Evolutionary conservation across 352 stramenopile genomes (phyloP), one percentile per base, ranked within the genome.

Genomic region (Plasmopara halstedii): DNA sequence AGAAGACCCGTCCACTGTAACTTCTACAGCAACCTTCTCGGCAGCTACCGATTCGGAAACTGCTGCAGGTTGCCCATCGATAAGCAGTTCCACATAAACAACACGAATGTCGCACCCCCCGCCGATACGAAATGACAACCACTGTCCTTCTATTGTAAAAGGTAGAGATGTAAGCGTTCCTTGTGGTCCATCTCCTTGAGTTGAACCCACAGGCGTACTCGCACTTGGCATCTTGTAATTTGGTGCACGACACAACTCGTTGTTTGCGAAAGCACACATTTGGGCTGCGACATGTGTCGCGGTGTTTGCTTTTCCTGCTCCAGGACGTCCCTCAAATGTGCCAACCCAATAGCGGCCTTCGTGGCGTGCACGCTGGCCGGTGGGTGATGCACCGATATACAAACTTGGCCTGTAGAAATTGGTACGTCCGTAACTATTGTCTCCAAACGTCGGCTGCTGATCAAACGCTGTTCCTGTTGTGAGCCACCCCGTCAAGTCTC

Each of bases 341-440:
- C 88, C 92, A 33, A 98, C 67, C 74, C 89, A 98, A 54, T 98
- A 98, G 20, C 88, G 70, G 1, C 90, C 93, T 62, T 91, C 64
- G 20, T 93, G 67, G 4, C 75, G 46, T 0, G 60, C 73, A 15
- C 57, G 75, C 61, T 75, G 56, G 17, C 64, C 75, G 34, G 58
- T 46, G 0, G 56, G 50, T 13, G 82, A 72, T 14, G 58, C 44
- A 2, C 47, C 57, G 31, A 56, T 18, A n/a, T 20, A 39, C 7
- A 31, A 17, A 2, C 6, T 40, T 15, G 44, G 50, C 3, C 51
- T 43, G 46, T 97, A 97, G 2, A 53, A 61, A 26, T 88, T 70
- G 21, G 90, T 68, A 32, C 89, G 85, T 18, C 73, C 67, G 46
- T 92, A 89, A 20, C 73, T 73, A 65, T 98, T 98, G 58, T 98